Evolutionary conservation across 2,329 filamentous ascomycete genomes (phyloP).

Genomic region (Mycosphaerella sp.): DNA sequence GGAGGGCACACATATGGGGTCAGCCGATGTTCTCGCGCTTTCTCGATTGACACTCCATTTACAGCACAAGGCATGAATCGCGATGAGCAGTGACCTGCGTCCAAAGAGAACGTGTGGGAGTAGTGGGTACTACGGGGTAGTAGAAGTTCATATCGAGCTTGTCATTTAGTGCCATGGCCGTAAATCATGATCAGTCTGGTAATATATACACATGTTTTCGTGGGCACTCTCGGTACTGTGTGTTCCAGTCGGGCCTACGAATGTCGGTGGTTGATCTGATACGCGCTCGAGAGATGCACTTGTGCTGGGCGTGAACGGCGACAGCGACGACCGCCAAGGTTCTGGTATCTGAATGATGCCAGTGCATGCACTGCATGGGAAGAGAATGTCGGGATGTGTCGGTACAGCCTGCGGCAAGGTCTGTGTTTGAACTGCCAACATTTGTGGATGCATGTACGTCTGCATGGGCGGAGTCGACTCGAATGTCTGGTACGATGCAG

Average conservation of each 20-base stretch:
- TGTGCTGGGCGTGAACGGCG: slow-evolving; percentile 7
- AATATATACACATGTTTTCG: not conserved
- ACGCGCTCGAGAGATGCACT: slow-evolving; percentile 4
- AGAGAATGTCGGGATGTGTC: slow-evolving; percentile 1
- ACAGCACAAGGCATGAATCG: slow-evolving; percentile 10
- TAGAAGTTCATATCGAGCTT: slow-evolving; percentile 1
- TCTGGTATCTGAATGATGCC: slow-evolving; percentile 6
- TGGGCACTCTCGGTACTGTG: not conserved
- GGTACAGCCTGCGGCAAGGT: not conserved
- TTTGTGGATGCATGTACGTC: not conserved
- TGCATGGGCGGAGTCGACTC: slow-evolving; percentile 3
- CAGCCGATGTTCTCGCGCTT: slow-evolving; percentile 12
- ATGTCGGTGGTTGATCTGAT: slow-evolving; percentile 7
- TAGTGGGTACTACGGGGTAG: not conserved
- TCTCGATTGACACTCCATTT: slow-evolving; percentile 15
- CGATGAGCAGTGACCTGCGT: not conserved
- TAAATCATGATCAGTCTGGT: not conserved
- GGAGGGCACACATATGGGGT: slow-evolving; percentile 13
- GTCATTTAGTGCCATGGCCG: not conserved
- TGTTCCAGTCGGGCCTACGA: slow-evolving; percentile 1
- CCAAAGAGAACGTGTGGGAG: too few relatives aligned
- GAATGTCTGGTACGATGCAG: slow-evolving; percentile 7
- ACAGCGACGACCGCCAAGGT: slow-evolving; percentile 5
- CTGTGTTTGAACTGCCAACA: not conserved
- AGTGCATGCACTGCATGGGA: not conserved